These are phyloP conservation scores for Fusarium gaditjirri DNA, from an alignment of 2,329 filamentous ascomycete genomes.

Conservation along the genomic window DNA sequence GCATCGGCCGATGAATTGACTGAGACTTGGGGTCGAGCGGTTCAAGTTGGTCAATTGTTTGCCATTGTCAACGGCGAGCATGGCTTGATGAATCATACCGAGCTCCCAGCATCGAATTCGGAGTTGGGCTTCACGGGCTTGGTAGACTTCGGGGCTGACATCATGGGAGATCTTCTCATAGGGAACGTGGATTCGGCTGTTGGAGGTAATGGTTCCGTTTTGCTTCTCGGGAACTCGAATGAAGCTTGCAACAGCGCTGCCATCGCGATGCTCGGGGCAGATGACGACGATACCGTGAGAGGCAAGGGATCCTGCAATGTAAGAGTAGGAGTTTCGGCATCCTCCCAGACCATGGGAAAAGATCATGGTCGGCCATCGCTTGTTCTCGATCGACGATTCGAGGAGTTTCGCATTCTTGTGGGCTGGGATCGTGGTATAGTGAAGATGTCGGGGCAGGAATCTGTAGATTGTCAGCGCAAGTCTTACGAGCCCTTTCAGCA, in stretches of 20 bases:
- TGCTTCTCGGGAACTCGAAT: constrained; percentile 70
- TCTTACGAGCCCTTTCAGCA: fast-evolving
- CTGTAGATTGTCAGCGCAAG: constrained; percentile 51
- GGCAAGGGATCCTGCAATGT: constrained; percentile 80
- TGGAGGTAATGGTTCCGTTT: constrained; percentile 43
- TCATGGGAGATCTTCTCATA: constrained; percentile 70
- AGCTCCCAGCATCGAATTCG: constrained; percentile 83
- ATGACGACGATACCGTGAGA: constrained; percentile 84
- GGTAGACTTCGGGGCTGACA: constrained; percentile 72
- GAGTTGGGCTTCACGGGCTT: constrained; percentile 75
- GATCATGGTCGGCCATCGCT: constrained; percentile 81
- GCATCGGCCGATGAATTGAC: constrained; percentile 69
- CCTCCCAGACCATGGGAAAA: constrained; percentile 90
- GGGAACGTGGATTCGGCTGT: constrained; percentile 51
- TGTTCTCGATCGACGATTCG: constrained; percentile 56
- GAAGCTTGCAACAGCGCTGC: constrained; percentile 79
- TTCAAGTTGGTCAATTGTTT: constrained; percentile 63
- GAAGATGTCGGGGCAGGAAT: constrained; percentile 75
- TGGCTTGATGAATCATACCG: constrained; percentile 73
- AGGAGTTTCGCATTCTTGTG: constrained; percentile 76
- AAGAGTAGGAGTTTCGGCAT: constrained; percentile 85
- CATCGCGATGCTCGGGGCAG: constrained; percentile 85
- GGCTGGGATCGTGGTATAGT: constrained; percentile 78
- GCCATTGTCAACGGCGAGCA: constrained; percentile 73
- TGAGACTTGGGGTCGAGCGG: constrained; percentile 59